These are phyloP conservation scores for Phaeodactylum tricornutum DNA, from an alignment of 108 stramenopile species.

Conservation along the genomic window DNA sequence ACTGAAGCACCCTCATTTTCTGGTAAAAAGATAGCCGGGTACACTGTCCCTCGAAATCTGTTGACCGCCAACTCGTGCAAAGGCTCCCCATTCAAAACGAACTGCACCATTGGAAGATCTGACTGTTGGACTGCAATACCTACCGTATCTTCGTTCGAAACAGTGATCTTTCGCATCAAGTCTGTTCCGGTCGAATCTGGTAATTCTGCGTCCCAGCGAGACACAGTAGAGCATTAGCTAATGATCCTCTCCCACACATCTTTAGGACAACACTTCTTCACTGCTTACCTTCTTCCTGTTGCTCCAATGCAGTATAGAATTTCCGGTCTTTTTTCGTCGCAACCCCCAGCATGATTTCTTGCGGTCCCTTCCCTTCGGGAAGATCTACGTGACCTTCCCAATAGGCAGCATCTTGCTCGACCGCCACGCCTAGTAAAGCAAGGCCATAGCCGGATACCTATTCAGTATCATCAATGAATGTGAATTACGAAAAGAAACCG, in stretches of 20 bases:
- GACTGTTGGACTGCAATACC: constrained; percentile 79
- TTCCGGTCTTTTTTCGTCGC: constrained; percentile 55
- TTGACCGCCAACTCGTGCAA: constrained; percentile 59
- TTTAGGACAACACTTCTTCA: too few species aligned
- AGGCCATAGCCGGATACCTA: constrained; percentile 53
- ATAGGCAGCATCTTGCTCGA: constrained; percentile 85
- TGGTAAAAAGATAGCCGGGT: constrained; percentile 59
- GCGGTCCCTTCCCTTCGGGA: constrained; percentile 7
- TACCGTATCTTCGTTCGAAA: constrained; percentile 56
- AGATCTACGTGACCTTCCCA: constrained; percentile 72
- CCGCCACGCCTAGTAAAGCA: constrained; percentile 43
- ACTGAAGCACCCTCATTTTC: constrained; percentile 27
- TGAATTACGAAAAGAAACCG: neutral
- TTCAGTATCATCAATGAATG: neutral
- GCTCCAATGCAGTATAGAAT: constrained; percentile 48
- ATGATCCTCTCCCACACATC: too few species aligned
- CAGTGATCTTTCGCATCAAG: constrained; percentile 51
- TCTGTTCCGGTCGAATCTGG: constrained; percentile 51
- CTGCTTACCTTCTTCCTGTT: constrained; percentile 37
- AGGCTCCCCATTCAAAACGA: constrained; percentile 68
- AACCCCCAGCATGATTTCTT: constrained; percentile 67
- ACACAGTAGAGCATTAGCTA: too few species aligned
- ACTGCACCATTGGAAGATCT: constrained; percentile 82
- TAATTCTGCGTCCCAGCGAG: too few species aligned
- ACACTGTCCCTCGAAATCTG: constrained; percentile 68